These are phyloP conservation scores for Sarocladium kiliense DNA, from an alignment of 2,329 filamentous ascomycete species.

Conservation along the genomic window DNA sequence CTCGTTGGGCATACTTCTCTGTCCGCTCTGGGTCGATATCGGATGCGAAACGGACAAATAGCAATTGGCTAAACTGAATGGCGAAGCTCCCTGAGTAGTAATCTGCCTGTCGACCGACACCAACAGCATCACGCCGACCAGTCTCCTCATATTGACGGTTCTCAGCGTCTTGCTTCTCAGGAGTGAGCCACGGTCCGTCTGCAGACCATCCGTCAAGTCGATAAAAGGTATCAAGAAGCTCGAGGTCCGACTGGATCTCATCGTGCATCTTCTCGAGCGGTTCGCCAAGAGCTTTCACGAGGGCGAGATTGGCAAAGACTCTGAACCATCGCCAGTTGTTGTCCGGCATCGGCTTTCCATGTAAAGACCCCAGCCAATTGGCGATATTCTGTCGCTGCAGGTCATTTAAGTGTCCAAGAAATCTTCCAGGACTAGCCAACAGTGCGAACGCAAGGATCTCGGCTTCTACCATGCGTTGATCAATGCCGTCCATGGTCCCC, in stretches of 20 bases:
- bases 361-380: constrained; percentile 36
- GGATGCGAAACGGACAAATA: constrained; percentile 37
- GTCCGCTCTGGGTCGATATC: constrained; percentile 34
- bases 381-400: constrained; percentile 29
- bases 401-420: constrained; percentile 25
- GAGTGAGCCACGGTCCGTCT: constrained; percentile 37
- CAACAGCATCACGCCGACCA: constrained; percentile 17
- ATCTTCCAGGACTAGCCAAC: constrained; percentile 32
- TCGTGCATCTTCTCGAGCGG: constrained; percentile 22
- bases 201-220: constrained; percentile 40
- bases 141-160: constrained; percentile 10
- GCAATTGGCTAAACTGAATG: constrained; percentile 44
- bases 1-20: constrained; percentile 30
- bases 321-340: constrained; percentile 52
- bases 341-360: constrained; percentile 37
- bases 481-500: constrained; percentile 37
- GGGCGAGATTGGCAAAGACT: constrained; percentile 42
- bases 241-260: constrained; percentile 35
- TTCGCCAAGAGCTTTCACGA: constrained; percentile 35
- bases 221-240: constrained; percentile 39
- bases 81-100: constrained; percentile 52
- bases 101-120: constrained; percentile 35
- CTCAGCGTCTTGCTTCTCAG: constrained; percentile 14
- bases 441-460: constrained; percentile 46
- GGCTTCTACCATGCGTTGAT: constrained; percentile 51